A percentile compares a stretch with the other conserved stretches of the same genome.
phyloP scores from a whole-genome alignment of 441 rosid species.

The Populus hybrid region DNA sequence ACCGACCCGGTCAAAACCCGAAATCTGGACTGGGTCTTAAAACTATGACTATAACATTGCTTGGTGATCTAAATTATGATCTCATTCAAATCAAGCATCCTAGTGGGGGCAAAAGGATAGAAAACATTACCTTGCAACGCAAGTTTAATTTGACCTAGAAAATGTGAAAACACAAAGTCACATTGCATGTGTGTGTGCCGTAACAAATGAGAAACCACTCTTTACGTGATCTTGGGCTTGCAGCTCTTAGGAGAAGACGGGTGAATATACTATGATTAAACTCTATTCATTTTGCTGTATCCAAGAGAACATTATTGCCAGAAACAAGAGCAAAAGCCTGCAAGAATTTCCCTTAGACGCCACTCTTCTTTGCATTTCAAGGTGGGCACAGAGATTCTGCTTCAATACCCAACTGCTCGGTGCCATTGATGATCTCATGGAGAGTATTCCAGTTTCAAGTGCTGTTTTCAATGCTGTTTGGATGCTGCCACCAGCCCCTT shows the following conservation, averaged over 20 bases:
- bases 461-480: neutral
- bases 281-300: neutral
- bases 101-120: too few species aligned
- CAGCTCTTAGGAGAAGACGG: too few species aligned
- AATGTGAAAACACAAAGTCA: neutral
- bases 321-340: neutral
- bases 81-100: too few species aligned
- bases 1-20: too few species aligned
- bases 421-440: neutral
- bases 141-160: neutral
- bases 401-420: neutral
- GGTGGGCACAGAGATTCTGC: neutral
- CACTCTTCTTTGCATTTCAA: neutral
- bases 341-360: neutral
- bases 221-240: too few species aligned
- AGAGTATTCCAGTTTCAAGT: neutral
- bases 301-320: neutral
- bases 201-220: neutral
- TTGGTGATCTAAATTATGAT: too few species aligned
- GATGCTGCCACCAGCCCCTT: too few species aligned
- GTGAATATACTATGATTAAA: too few species aligned
- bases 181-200: neutral
- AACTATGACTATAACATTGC: too few species aligned
- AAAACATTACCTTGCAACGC: neutral
- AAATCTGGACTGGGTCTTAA: too few species aligned